These are phyloP conservation scores for Pelargonium cotyledonis DNA, from an alignment of 441 rosid species.

Conservation along the genomic window DNA sequence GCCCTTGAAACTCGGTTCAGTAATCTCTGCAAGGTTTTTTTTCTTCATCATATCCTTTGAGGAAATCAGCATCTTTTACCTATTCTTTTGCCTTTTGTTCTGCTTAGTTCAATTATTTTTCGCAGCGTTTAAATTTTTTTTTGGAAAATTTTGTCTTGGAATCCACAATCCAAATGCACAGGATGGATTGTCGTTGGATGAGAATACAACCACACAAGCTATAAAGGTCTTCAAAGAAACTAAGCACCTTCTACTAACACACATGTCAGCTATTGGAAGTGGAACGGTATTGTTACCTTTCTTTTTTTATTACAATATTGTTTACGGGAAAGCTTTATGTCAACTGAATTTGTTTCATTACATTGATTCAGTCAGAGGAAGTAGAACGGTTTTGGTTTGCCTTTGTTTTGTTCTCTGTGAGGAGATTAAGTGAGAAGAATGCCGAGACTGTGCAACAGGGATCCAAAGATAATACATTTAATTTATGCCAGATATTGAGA, in stretches of 20 bases:
- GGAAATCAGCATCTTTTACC: no score
- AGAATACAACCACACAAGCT: constrained; percentile 34
- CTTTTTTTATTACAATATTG: not conserved
- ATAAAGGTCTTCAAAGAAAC: constrained; percentile 65
- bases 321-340: not conserved
- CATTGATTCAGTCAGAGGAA: constrained; percentile 57
- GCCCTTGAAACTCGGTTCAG: constrained; percentile 39
- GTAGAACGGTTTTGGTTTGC: constrained; percentile 85
- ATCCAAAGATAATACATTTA: constrained; percentile 40
- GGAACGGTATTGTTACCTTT: constrained; percentile 45
- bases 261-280: constrained; percentile 49
- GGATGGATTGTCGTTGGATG: constrained; percentile 56
- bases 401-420: constrained; percentile 57
- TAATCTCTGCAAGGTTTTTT: constrained; percentile 51
- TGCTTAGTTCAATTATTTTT: not conserved
- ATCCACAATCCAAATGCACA: constrained; percentile 22
- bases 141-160: constrained; percentile 11
- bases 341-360: constrained; percentile 9
- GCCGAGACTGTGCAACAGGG: constrained; percentile 31
- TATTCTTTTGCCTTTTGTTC: not conserved
- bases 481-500: constrained; percentile 66
- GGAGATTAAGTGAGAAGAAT: constrained; percentile 45
- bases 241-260: constrained; percentile 47
- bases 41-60: not conserved
- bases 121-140: not conserved